Base-by-base conservation (phyloP, 2,329 filamentous ascomycete species). In the Tolypocladium ophioglossoides region DNA sequence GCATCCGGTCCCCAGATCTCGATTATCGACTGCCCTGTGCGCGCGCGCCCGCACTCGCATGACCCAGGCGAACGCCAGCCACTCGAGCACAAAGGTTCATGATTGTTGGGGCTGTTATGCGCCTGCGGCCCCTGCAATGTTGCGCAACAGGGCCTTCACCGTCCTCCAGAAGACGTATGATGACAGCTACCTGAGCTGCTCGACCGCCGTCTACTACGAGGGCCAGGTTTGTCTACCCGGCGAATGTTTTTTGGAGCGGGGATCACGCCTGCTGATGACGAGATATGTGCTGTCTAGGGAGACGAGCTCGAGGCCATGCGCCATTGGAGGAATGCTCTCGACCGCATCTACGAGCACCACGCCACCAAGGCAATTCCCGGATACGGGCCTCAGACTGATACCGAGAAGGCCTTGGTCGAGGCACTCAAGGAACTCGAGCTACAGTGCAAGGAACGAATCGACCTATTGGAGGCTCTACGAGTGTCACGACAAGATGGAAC, bases 111-210 rank as follows among this genome's bases (percentile, higher is more conserved):
- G 37, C 46, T 47, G 30, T 32, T 20, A 27, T 27, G 46, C n/a
- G 27, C 35, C 52, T 50, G 46, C 30, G 40, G 12, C 24, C 54
- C 59, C 59, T 70, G 73, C 65, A 61, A 82, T 82, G 79, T 76
- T 78, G 68, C 74, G 74, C 63, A 78, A 72, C 67, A 78, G 72
- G 65, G 71, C 70, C 58, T 78, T 84, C 66, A 84, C 87, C 71
- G 84, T 84, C 58, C 83, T 96, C 70, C 92, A 97, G 74, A 96
- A 96, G 80, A 95, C 91, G 54, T 97, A 97, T 74, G 92, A 97
- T 74, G 91, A 97, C 71, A 91, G 88, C 71, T 96, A 96, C 73
- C 74, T 96, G 63, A 91, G 87, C 67, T 96, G 91, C 72, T 96
- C 91, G 16, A 97, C 91, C 2, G 92, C 92, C 40, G 89, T 96